A percentile compares a stretch with the other conserved stretches of the same genome.
phyloP scores from a whole-genome alignment of 2,329 filamentous ascomycete species.

The Peltaster fructicola region DNA sequence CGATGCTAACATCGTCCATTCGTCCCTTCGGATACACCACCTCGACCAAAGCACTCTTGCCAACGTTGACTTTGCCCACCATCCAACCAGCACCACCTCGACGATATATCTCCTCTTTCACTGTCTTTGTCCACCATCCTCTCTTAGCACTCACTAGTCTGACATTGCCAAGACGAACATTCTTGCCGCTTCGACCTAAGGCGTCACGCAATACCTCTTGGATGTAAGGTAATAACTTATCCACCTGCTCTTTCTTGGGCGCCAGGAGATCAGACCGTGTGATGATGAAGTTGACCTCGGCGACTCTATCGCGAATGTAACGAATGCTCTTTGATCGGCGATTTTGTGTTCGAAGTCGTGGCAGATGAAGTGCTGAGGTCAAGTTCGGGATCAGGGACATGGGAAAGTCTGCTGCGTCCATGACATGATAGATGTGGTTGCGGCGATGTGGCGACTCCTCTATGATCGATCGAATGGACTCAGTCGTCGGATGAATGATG shows the following conservation, averaged over 20 bases:
- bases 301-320: conserved; percentile 49
- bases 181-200: conserved; percentile 47
- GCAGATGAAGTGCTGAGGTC: conserved; percentile 49
- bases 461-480: conserved; percentile 68
- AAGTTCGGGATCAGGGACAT: conserved; percentile 77
- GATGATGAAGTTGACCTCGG: conserved; percentile 77
- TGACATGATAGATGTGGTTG: conserved; percentile 88
- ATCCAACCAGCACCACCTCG: conserved; percentile 83
- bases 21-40: conserved; percentile 62
- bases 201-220: conserved; percentile 58
- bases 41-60: conserved; percentile 84
- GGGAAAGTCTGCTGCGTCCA: conserved; percentile 93
- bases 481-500: conserved; percentile 65
- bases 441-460: conserved; percentile 73
- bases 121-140: conserved; percentile 74
- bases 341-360: conserved; percentile 62
- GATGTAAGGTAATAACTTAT: conserved; percentile 72
- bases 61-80: conserved; percentile 95
- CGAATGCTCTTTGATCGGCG: conserved; percentile 51
- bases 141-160: conserved; percentile 71
- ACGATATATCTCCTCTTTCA: conserved; percentile 73
- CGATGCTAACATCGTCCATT: too few species aligned
- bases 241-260: conserved; percentile 67
- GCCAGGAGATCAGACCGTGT: conserved; percentile 76
- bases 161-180: conserved; percentile 75